Percentiles rank a stretch among this genome's conserved stretches.
Evolutionary conservation across 495 filamentous ascomycete genomes (phyloP).

Genomic region (Oidiodendron maius): DNA sequence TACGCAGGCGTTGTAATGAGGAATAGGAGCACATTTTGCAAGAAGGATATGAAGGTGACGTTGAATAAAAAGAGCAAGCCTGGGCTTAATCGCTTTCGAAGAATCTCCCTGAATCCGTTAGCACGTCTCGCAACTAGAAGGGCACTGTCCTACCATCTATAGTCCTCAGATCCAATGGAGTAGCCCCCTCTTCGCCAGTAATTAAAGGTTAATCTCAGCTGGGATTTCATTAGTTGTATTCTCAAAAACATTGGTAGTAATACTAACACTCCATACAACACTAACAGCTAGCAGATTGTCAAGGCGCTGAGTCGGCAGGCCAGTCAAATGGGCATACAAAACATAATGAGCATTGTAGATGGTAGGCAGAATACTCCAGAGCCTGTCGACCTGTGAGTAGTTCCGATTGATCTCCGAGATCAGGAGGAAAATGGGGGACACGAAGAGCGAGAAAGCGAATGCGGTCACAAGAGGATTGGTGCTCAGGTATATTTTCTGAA

Average conservation of each 20-base stretch:
- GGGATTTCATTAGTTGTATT: constrained; percentile 4
- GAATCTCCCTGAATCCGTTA: constrained; percentile 15
- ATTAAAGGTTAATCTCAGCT: constrained; percentile 85
- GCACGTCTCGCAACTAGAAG: background rate
- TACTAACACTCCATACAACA: constrained; percentile 73
- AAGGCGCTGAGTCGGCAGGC: constrained; percentile 64
- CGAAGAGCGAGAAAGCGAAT: constrained; percentile 60
- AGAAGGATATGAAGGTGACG: constrained; percentile 75
- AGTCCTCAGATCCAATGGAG: constrained; percentile 81
- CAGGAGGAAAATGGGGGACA: constrained; percentile 65
- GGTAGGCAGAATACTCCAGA: constrained; percentile 85
- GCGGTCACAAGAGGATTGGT: constrained; percentile 85
- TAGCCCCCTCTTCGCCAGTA: constrained; percentile 98
- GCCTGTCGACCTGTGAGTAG: constrained; percentile 88
- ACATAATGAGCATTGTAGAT: constrained; percentile 86
- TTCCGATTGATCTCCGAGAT: constrained; percentile 81
- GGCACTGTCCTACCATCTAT: constrained; percentile 60
- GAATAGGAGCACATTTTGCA: constrained; percentile 77
- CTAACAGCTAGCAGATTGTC: constrained; percentile 70
- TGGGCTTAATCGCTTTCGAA: constrained; percentile 23
- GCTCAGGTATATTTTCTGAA: constrained; percentile 64
- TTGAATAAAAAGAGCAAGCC: constrained; percentile 77
- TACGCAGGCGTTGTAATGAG: constrained; percentile 78
- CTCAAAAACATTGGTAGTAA: background rate
- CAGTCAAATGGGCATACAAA: constrained; percentile 68